Base-by-base conservation (phyloP, 2,329 filamentous ascomycete species). In the Trichoderma atroviride region DNA sequence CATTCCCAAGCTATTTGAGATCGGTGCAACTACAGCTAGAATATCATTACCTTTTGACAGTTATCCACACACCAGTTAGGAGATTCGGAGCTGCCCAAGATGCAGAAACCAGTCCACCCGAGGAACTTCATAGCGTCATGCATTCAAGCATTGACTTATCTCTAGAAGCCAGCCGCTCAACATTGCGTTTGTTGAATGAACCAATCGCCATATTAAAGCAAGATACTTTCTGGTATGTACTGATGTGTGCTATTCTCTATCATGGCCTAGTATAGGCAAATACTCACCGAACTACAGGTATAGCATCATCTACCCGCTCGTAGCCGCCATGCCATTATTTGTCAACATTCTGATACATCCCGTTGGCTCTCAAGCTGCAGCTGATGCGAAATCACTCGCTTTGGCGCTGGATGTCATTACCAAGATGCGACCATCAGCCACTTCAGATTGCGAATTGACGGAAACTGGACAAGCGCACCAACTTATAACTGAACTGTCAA, bases 101-200 rank as follows among this genome's bases (percentile, higher is more conserved):
- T 24, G 5, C 33, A 19, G 33, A 55, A 14, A 40, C 50, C 6
- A 56, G 33, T 24, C 50, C 50, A 1, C 61, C 61, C 6, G 61
- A 64, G 52, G 61, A 64, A 9, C 61, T 64, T 22, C 61, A 64
- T 14, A 64, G 50, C 24, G 61, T 52, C 22, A 64, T 64, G 61
- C 61, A 64, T 31, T 64, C 61, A 22, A 64, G 61, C 33, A 64
- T 64, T 24, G 61, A 64, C 16, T 7, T 64, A 27, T 64, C 61
- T 14, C 50, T 64, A 24, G 61, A 64, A 13, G 61, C 61, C 16
- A 64, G 61, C 24, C 61, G 50, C 16, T 64, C 61, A 14, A 56
- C 61, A 10, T 19, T 64, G 11, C 16, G 37, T 16, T 24, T 64
- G 11, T 19, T 64, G 0, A 40, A 31, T 11, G 50, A 56, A 14